These are phyloP conservation scores for Suillus luteus DNA, from an alignment of 768 basidiomycete species.

Conservation along the genomic window DNA sequence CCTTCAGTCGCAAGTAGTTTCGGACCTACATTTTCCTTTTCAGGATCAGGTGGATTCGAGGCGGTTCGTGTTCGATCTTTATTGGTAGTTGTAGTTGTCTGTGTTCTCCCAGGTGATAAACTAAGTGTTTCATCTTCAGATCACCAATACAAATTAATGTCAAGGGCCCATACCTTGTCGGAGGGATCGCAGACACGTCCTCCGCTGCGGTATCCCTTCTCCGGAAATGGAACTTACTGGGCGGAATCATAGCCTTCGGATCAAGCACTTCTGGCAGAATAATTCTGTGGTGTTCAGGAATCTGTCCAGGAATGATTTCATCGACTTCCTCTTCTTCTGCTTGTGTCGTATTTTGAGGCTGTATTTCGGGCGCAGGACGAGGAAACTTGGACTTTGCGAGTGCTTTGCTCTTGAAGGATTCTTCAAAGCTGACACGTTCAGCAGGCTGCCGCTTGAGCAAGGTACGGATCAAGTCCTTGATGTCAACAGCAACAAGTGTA, in stretches of 20 bases:
- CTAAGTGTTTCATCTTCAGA: constrained; percentile 16
- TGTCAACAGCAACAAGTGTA: constrained; percentile 69
- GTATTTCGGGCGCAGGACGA: constrained; percentile 38
- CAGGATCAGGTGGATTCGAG: constrained; percentile 14
- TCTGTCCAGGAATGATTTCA: constrained; percentile 38
- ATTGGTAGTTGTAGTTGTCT: constrained; percentile 8
- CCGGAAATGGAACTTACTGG: constrained; percentile 76
- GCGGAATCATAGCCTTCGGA: constrained; percentile 78
- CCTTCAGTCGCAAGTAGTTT: constrained; percentile 52
- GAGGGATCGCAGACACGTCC: constrained; percentile 17
- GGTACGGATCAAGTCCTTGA: constrained; percentile 86
- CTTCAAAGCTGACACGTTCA: constrained; percentile 86
- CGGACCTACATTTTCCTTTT: constrained; percentile 15
- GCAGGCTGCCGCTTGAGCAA: constrained; percentile 82
- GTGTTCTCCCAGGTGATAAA: constrained; percentile 23
- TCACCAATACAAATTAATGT: background rate
- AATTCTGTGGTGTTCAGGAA: constrained; percentile 72
- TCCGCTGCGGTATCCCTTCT: constrained; percentile 34
- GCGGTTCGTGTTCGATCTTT: constrained; percentile 18
- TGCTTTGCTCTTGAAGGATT: constrained; percentile 85
- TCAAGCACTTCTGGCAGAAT: constrained; percentile 83
- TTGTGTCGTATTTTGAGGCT: constrained; percentile 16
- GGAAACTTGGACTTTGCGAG: constrained; percentile 79
- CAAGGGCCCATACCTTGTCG: constrained; percentile 22
- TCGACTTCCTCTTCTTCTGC: constrained; percentile 32